phyloP scores from a whole-genome alignment of 2,329 filamentous ascomycete species.

The Arthrobotrys sphaeroides region DNA sequence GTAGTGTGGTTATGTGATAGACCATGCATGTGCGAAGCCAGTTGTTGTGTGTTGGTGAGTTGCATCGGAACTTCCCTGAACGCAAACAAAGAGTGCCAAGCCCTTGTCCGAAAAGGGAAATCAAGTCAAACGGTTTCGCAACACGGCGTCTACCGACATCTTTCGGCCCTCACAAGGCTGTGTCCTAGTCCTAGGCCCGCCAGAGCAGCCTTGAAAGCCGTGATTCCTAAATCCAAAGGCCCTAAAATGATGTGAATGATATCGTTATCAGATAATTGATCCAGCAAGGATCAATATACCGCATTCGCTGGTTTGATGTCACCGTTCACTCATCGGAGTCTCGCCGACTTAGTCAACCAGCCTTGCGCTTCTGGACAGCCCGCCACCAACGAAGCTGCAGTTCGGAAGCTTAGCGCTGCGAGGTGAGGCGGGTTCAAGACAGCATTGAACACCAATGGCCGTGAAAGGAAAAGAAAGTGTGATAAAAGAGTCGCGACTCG shows the following conservation, averaged over 20 bases:
- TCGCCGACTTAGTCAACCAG: neutral
- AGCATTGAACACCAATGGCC: neutral
- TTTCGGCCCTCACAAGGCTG: neutral
- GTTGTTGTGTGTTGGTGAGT: no score
- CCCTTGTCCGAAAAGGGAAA: neutral
- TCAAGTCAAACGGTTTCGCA: neutral
- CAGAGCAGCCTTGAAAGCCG: neutral
- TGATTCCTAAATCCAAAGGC: neutral
- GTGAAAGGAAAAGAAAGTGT: neutral
- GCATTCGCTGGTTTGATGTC: neutral
- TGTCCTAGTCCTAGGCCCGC: neutral
- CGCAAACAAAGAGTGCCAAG: no score
- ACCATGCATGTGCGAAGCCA: no score
- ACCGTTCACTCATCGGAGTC: neutral
- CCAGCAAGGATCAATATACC: neutral
- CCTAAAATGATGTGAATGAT: neutral
- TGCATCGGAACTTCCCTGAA: no score
- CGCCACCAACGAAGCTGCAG: neutral
- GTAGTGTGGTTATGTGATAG: no score
- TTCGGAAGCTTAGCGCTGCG: slow-evolving; percentile 1
- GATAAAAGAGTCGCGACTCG: slow-evolving; percentile 13
- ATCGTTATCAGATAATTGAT: neutral
- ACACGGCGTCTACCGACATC: neutral
- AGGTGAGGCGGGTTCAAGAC: neutral
- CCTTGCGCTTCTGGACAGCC: neutral